Evolutionary conservation across 1,284 basidiomycete genomes (phyloP).

Genomic region (Melanopsichium pennsylvanicum): DNA sequence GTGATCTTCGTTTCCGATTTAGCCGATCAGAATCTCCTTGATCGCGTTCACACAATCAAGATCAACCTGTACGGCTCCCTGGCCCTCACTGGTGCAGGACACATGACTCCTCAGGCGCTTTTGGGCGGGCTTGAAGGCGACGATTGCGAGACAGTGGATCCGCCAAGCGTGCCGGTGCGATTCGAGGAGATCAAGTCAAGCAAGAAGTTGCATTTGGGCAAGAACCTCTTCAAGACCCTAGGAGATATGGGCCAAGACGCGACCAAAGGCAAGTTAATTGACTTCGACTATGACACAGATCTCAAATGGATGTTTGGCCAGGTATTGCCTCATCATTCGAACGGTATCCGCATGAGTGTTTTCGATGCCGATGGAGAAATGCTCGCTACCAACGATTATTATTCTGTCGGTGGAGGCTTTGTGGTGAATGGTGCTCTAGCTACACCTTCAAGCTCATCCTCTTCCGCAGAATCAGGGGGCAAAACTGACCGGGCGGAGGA

Average conservation of each 20-base stretch:
- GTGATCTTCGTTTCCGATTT: conserved; percentile 80
- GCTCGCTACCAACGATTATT: conserved; percentile 93
- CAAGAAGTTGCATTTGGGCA: conserved; percentile 76
- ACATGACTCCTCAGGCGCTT: conserved; percentile 92
- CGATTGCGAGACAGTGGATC: conserved; percentile 77
- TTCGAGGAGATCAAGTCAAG: conserved; percentile 76
- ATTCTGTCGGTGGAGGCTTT: conserved; percentile 68
- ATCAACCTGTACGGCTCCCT: conserved; percentile 78
- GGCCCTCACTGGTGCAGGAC: conserved; percentile 79
- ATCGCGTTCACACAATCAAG: conserved; percentile 80
- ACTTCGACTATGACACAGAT: conserved; percentile 85
- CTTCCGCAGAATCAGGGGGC: neutral
- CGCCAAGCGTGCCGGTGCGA: conserved; percentile 74
- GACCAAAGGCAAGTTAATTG: conserved; percentile 68
- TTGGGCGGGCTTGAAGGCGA: conserved; percentile 85
- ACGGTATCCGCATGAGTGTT: conserved; percentile 87
- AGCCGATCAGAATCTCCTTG: conserved; percentile 74
- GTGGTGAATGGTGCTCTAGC: conserved; percentile 62
- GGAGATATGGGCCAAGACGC: conserved; percentile 1
- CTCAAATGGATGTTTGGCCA: conserved; percentile 88
- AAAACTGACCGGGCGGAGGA: neutral
- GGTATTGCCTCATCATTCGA: conserved; percentile 66
- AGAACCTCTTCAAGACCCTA: conserved; percentile 42
- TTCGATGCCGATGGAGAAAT: conserved; percentile 83
- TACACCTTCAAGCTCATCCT: conserved; percentile 26